Evolutionary conservation across 169 alveolate species (phyloP), one percentile per base, ranked within the genome.

Genomic region (Plasmodium malariae): DNA sequence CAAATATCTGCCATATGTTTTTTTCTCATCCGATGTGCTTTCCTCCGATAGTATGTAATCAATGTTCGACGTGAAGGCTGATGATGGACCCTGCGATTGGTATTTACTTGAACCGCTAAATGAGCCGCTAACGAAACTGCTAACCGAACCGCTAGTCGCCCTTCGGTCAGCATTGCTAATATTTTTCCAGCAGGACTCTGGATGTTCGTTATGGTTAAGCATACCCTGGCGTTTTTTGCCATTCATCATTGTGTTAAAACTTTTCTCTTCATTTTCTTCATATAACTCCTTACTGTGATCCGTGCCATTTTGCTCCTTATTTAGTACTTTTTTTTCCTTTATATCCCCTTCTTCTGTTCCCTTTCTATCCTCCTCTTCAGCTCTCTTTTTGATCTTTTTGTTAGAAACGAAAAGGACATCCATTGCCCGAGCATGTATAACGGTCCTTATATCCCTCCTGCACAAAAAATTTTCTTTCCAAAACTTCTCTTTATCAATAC

Each of bases 381-480:
- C n/a, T 43, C 55, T 54, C 24, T 6, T 59, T 49, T 68, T 89
- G 71, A 69, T 74, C 78, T 55, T 71, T 76, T 40, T 89, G 34
- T 83, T 73, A 63, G 78, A 73, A 93, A 87, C 45, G 78, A 21
- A 92, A 62, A 94, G 91, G 76, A 45, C 93, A 87, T 43, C 91
- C 65, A 92, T 83, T 37, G 89, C 92, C 73, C 63, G 88, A 63
- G 32, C 97, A 92, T 74, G 97, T 74, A 87, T 92, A 59, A 95
- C 95, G 32, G 97, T 85, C 49, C 97, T 91, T n/a, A 94, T 85
- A 87, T 96, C 98, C 51, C 98, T 78, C 54, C 98, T 78, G 68
- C 96, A 94, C 24, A 96, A 92, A 80, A 96, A 96, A 45, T 93
- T 94, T 69, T 92, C 96, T 54, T 96, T 89, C 98, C 98, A 96